Conservation (phyloP, 495 filamentous ascomycete genomes). For the Emericellopsis terricola region DNA sequence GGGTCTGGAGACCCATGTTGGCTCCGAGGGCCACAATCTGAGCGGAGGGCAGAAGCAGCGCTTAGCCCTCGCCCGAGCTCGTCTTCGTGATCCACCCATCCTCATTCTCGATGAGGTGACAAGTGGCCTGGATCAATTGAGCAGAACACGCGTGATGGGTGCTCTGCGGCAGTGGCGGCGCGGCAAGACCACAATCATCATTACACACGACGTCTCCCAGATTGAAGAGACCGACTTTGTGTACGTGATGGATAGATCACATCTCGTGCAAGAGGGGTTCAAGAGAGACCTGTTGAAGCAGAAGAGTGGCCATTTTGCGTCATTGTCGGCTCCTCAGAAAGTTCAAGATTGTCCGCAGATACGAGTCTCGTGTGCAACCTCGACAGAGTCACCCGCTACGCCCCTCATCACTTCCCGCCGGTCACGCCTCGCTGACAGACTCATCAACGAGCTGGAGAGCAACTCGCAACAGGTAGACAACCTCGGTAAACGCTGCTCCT, state of each 20-base stretch:
- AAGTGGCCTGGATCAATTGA: slow-evolving; percentile 58
- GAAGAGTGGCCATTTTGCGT: slow-evolving; percentile 14
- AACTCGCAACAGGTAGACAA: too few relatives aligned
- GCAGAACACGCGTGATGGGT: slow-evolving; percentile 49
- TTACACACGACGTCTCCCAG: slow-evolving; percentile 80
- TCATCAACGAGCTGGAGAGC: not conserved
- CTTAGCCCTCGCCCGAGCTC: slow-evolving; percentile 56
- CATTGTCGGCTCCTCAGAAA: slow-evolving; percentile 1
- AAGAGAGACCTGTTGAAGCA: slow-evolving; percentile 15
- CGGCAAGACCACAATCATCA: slow-evolving; percentile 74
- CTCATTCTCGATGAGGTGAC: slow-evolving; percentile 85
- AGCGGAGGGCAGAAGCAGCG: slow-evolving; percentile 78
- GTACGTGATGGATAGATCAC: slow-evolving; percentile 61
- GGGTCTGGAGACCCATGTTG: slow-evolving; percentile 58
- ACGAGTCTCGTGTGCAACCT: too few relatives aligned
- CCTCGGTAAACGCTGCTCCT: too few relatives aligned
- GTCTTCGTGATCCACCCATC: slow-evolving; percentile 61
- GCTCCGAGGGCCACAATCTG: slow-evolving; percentile 46
- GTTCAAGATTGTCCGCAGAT: too few relatives aligned
- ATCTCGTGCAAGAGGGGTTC: slow-evolving; percentile 48
- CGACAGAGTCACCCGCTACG: not conserved
- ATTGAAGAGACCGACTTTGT: slow-evolving; percentile 60
- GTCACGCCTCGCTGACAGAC: not conserved
- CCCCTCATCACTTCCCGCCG: not conserved
- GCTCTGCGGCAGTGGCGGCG: slow-evolving; percentile 54